phyloP scores from a whole-genome alignment of 2,329 filamentous ascomycete genomes.

The Pezicula carpinea region DNA sequence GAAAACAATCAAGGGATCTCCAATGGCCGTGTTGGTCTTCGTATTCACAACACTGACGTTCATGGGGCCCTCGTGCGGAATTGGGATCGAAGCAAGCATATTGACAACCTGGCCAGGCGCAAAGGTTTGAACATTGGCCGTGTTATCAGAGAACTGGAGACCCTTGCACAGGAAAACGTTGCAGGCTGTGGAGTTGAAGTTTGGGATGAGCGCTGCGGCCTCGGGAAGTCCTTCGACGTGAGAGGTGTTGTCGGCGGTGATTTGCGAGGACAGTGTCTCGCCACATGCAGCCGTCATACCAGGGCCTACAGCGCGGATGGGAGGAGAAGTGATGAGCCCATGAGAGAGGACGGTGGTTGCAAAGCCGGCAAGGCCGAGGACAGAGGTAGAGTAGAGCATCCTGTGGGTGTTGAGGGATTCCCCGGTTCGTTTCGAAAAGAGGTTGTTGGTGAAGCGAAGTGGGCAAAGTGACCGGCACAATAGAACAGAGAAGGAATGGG shows the following conservation, averaged over 20 bases:
- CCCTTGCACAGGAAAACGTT: constrained; percentile 44
- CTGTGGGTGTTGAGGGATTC: background rate
- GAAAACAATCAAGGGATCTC: constrained; percentile 42
- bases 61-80: constrained; percentile 48
- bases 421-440: background rate
- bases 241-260: constrained; percentile 15
- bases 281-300: constrained; percentile 41
- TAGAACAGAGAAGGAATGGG: background rate
- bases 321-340: constrained; percentile 38
- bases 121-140: constrained; percentile 37
- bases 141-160: constrained; percentile 39
- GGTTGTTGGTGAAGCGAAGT: background rate
- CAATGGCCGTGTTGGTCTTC: constrained; percentile 42
- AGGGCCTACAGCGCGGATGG: constrained; percentile 34
- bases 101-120: constrained; percentile 37
- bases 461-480: background rate
- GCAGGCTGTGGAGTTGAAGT: constrained; percentile 23
- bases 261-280: constrained; percentile 31
- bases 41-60: constrained; percentile 51
- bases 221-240: constrained; percentile 30
- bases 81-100: constrained; percentile 36
- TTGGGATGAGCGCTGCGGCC: constrained; percentile 30
- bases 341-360: constrained; percentile 34
- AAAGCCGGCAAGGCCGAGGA: constrained; percentile 6
- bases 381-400: background rate